These are phyloP conservation scores for Phytophthora palmivora DNA, from an alignment of 352 stramenopile genomes.

Conservation along the genomic window DNA sequence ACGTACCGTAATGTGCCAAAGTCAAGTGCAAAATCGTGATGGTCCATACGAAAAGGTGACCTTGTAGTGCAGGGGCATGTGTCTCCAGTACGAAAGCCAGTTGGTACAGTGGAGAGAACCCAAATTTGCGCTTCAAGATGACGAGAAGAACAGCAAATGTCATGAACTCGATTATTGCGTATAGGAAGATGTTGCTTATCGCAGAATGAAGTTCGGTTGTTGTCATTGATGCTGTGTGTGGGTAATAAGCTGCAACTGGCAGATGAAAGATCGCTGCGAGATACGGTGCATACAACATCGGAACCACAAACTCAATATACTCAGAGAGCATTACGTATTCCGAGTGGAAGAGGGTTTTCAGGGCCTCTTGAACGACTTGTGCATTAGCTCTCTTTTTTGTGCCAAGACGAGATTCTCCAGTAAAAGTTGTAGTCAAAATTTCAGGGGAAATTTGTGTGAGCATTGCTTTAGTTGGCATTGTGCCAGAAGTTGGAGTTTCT, in stretches of 20 bases:
- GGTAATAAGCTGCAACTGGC: slow-evolving; percentile 6
- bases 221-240: slow-evolving; percentile 4
- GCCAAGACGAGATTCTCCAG: too few species aligned
- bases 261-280: slow-evolving; percentile 5
- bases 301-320: slow-evolving; percentile 16
- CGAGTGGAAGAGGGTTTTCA: slow-evolving; percentile 14
- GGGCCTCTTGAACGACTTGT: background rate
- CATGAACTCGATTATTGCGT: slow-evolving; percentile 17
- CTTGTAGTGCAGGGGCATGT: slow-evolving; percentile 25
- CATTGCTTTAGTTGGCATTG: background rate
- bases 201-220: background rate
- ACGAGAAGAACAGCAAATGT: slow-evolving; percentile 10
- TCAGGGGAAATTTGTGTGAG: slow-evolving; percentile 6
- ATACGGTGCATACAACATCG: slow-evolving; percentile 11
- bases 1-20: slow-evolving; percentile 30
- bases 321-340: slow-evolving; percentile 14
- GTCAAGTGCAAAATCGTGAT: slow-evolving; percentile 31
- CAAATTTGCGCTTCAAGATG: slow-evolving; percentile 21
- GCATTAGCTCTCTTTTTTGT: background rate
- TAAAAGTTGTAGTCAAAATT: too few species aligned
- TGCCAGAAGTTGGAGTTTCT: too few species aligned
- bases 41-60: slow-evolving; percentile 17
- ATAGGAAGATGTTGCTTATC: slow-evolving; percentile 12
- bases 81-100: slow-evolving; percentile 48
- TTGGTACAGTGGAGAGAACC: slow-evolving; percentile 27